Base-by-base conservation (phyloP, 129 eudicot species). In the Flaveria brownii region DNA sequence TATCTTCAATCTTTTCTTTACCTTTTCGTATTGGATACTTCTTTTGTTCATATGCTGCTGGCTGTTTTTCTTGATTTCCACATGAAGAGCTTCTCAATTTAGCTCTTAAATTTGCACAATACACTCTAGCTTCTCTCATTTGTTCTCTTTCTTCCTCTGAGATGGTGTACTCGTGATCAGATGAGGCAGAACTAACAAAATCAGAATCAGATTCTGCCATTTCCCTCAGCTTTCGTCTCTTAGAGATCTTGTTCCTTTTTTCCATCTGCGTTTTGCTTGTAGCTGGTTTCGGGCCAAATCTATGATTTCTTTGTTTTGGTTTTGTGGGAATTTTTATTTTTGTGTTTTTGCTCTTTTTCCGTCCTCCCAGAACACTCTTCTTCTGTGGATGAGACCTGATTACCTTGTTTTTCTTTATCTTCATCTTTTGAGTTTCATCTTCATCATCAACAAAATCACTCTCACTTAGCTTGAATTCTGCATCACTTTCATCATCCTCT, bases 111-210 rank as follows among this genome's bases (percentile, higher is more conserved):
- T 79, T 83, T 51, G 85, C 81, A 80, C 92, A 86, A 50, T 82
- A 72, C 74, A 78, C 70, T 56, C 46, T 81, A 15, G 96, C 99
- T 76, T 89, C 99, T 56, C 87, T 84, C 72, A 91, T 78, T 66
- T 91, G 96, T 81, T 94, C 99, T 63, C 97, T 85, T 86, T 94
- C 99, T 87, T 94, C 99, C 74, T 94, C 99, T 23, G 99, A 94
- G 26, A 91, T 85, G 15, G 93, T 91, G 84, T 82, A 94, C 41
- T 89, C 96, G 46, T 79, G 91, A 81, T 87, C 90, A n/a, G 96
- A 87, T 66, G 91, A 75, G 51, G 83, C 90, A 60, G 91, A 83
- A 71, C 71, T 84, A 16, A 80, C 86, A 36, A 83, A 86, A 83
- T 92, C 97, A 5, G 97, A 86, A 81, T 92, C 97, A 52, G 90